Base-by-base conservation (phyloP, 345 rosid species). In the Aquilaria yunnanensis region DNA sequence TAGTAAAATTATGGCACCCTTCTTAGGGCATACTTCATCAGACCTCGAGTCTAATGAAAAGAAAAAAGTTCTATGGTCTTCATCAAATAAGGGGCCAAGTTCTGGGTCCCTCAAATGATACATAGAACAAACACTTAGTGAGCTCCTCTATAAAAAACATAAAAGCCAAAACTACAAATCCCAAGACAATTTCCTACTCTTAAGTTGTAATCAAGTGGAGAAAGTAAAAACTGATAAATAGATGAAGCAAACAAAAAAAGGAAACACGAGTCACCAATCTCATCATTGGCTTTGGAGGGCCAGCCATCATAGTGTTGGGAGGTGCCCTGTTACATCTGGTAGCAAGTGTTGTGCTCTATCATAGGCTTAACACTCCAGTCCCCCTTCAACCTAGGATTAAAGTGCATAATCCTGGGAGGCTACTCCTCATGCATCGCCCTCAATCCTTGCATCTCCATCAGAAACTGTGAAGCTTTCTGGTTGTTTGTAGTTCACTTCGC, bases 271-370 rank as follows among this genome's bases (percentile, higher is more conserved):
- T 74, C 46, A 90, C 97, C 88, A 62, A 89, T 84, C 71, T 90
- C 97, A 65, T 88, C 97, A 62, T 85, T 87, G 34, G 84, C 84
- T 68, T 72, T 80, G 51, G 97, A 85, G 59, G 73, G 77, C 89
- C 91, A 81, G 6, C 97, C 93, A 65, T 90, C 91, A 57, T 96
- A 90, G 10, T 96, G 79, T 72, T 77, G 73, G 11, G 93, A 86
- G 10, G 78, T 61, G 0, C 93, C 96, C 96, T 96, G 88, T 71
- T 90, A 96, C 93, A 85, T 86, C 66, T 93, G 72, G 57, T 88
- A 91, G 57, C 97, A 91, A 67, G 97, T 91, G 70, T 91, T 91
- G 75, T 81, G 96, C 74, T 91, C 97, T 70, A 91, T 91, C 57
- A 88, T 91, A 31, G 97, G 93, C 74, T 74, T 77, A 32, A 79